Conservation (phyloP, 2,329 filamentous ascomycete species). For the Didymosphaeria variabile region DNA sequence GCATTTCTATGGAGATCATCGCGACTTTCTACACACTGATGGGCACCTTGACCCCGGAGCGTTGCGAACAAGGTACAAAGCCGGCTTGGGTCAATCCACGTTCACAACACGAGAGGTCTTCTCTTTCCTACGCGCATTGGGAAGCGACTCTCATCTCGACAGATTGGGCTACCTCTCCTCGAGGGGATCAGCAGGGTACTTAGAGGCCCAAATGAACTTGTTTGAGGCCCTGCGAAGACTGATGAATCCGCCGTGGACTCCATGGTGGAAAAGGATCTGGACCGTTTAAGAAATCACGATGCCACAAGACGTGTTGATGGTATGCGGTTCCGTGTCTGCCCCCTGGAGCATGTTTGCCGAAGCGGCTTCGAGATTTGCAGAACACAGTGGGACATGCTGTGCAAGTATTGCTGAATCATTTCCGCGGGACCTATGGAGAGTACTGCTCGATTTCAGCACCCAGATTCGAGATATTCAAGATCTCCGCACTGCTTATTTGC, state of each 20-base stretch:
- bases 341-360: conserved; percentile 23
- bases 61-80: background rate
- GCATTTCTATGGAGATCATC: conserved; percentile 1
- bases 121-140: conserved; percentile 3
- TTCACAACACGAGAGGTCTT: background rate
- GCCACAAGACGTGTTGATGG: conserved; percentile 17
- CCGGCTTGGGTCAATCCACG: background rate
- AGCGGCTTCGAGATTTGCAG: conserved; percentile 11
- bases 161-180: background rate
- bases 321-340: conserved; percentile 20
- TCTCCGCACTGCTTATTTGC: background rate
- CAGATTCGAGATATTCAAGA: conserved; percentile 16
- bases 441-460: conserved; percentile 13
- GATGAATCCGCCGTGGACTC: conserved; percentile 26
- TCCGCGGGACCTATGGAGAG: conserved; percentile 15
- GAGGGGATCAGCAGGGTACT: background rate
- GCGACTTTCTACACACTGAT: background rate
- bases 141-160: background rate
- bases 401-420: background rate
- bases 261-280: conserved; percentile 31
- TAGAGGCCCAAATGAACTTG: conserved; percentile 7
- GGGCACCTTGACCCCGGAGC: background rate
- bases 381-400: conserved; percentile 16
- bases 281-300: conserved; percentile 27
- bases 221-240: conserved; percentile 23